Conservation (phyloP, 2,329 filamentous ascomycete species). For the Saccharata proteae region DNA sequence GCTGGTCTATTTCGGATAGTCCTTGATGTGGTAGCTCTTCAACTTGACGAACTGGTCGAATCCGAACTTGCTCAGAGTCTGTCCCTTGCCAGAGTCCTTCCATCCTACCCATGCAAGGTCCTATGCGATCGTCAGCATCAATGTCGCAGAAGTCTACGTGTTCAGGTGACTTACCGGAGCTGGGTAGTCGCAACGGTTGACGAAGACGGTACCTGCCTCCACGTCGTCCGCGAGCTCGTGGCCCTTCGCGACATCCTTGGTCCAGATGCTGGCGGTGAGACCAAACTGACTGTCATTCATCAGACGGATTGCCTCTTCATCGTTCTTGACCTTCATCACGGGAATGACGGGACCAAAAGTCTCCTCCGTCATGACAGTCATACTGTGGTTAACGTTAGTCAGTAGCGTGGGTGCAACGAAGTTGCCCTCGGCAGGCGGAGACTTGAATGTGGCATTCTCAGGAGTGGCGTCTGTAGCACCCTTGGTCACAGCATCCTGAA, state of each 20-base stretch:
- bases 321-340: slow-evolving; percentile 71
- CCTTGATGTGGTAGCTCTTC: slow-evolving; percentile 91
- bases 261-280: slow-evolving; percentile 95
- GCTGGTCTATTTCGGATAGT: slow-evolving; percentile 45
- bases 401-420: slow-evolving; percentile 80
- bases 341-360: slow-evolving; percentile 91
- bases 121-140: slow-evolving; percentile 31
- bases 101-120: slow-evolving; percentile 94
- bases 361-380: slow-evolving; percentile 86
- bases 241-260: slow-evolving; percentile 66
- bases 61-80: slow-evolving; percentile 78
- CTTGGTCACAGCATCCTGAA: slow-evolving; percentile 70
- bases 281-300: slow-evolving; percentile 97
- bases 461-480: slow-evolving; percentile 80
- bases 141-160: slow-evolving; percentile 3
- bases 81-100: slow-evolving; percentile 92
- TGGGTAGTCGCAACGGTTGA: slow-evolving; percentile 88
- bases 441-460: slow-evolving; percentile 63
- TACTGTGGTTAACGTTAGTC: slow-evolving; percentile 64
- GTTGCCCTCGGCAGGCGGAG: slow-evolving; percentile 66
- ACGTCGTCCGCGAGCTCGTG: slow-evolving; percentile 67
- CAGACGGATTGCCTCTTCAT: slow-evolving; percentile 66
- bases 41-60: slow-evolving; percentile 95
- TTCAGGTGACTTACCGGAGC: slow-evolving; percentile 58
- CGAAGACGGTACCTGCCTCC: slow-evolving; percentile 90